Evolutionary conservation across 2,329 filamentous ascomycete species (phyloP).

Genomic region (Stachybotrys elegans): DNA sequence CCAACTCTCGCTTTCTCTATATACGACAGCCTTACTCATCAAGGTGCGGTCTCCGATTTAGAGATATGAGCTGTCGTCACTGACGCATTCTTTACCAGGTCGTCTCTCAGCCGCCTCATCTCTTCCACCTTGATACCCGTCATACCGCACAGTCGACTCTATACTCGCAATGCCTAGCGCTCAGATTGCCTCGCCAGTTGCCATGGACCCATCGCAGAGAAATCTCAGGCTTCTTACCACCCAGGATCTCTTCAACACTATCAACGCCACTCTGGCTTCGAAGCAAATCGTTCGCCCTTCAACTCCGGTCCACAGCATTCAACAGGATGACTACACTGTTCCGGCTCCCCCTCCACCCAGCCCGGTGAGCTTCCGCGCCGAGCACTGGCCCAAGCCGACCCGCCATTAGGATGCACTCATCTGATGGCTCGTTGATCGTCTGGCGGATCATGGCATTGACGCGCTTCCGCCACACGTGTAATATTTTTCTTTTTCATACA

Average conservation of each 20-base stretch:
- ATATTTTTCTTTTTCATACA: too few relatives aligned
- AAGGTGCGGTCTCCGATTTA: too few relatives aligned
- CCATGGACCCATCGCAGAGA: slow-evolving; percentile 42
- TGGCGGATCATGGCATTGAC: too few relatives aligned
- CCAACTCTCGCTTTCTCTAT: too few relatives aligned
- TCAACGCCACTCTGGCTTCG: slow-evolving; percentile 45
- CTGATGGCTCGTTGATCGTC: too few relatives aligned
- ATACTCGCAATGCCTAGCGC: slow-evolving; percentile 26
- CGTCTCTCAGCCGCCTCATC: too few relatives aligned
- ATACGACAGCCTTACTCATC: too few relatives aligned
- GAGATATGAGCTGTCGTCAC: too few relatives aligned
- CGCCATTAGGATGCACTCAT: slow-evolving; percentile 17
- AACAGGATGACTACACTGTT: slow-evolving; percentile 56
- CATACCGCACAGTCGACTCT: too few relatives aligned
- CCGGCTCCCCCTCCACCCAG: slow-evolving; percentile 62
- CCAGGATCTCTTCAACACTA: slow-evolving; percentile 48
- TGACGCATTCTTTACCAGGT: too few relatives aligned
- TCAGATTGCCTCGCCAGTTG: slow-evolving; percentile 37
- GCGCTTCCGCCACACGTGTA: too few relatives aligned
- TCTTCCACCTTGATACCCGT: too few relatives aligned
- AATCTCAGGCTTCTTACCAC: slow-evolving; percentile 37
- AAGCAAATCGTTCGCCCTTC: slow-evolving; percentile 34
- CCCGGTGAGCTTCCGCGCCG: slow-evolving; percentile 55
- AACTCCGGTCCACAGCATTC: slow-evolving; percentile 45
- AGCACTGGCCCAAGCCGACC: slow-evolving; percentile 44